Evolutionary conservation across 495 filamentous ascomycete species (phyloP).

Genomic region (Bombardia bombarda): DNA sequence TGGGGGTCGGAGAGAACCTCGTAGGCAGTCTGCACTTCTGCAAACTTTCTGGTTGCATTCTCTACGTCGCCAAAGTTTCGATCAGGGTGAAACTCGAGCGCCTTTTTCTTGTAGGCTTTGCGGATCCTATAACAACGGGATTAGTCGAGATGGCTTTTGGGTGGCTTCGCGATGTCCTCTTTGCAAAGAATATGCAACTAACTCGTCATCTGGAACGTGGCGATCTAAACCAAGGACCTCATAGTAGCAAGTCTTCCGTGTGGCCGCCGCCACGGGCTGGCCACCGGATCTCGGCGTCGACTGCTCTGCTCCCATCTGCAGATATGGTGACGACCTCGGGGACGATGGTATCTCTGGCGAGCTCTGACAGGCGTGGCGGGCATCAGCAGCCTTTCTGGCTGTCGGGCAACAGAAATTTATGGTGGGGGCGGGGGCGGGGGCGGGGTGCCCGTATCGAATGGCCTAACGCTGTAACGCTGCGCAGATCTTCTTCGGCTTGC

Average conservation of each 20-base stretch:
- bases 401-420: too few species aligned
- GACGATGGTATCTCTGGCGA: too few species aligned
- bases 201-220: constrained; percentile 78
- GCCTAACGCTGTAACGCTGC: too few species aligned
- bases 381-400: too few species aligned
- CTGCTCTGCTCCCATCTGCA: constrained; percentile 72
- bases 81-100: constrained; percentile 90
- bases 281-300: constrained; percentile 45
- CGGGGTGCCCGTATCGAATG: too few species aligned
- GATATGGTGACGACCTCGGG: background rate
- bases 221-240: constrained; percentile 70
- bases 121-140: constrained; percentile 58
- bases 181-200: constrained; percentile 26
- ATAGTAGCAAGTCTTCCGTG: constrained; percentile 78
- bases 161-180: too few species aligned
- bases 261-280: constrained; percentile 4
- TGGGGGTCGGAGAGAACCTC: constrained; percentile 92
- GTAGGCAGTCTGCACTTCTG: constrained; percentile 86
- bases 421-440: too few species aligned
- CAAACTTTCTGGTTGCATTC: constrained; percentile 74
- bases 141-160: background rate
- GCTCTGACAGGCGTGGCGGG: background rate
- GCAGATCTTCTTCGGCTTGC: too few species aligned
- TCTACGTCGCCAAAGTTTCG: constrained; percentile 85
- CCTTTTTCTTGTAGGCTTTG: constrained; percentile 83